A percentile compares a stretch with the other conserved stretches of the same genome.
phyloP scores from a whole-genome alignment of 768 basidiomycete species.

The Suillus luteus region DNA sequence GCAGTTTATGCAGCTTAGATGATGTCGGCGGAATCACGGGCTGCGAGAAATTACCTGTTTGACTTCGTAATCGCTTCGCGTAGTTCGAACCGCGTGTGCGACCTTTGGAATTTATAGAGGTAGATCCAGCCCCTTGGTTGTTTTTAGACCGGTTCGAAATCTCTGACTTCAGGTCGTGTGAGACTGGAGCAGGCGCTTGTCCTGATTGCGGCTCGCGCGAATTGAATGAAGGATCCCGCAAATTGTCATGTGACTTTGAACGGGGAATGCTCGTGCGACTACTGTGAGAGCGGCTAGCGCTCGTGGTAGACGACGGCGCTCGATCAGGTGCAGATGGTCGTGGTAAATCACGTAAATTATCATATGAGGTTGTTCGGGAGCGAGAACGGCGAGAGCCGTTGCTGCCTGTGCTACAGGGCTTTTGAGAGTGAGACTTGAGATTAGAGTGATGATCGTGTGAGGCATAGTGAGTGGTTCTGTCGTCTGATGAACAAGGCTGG shows the following conservation, averaged over 20 bases:
- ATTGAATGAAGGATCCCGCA: background rate
- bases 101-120: slow-evolving; percentile 9
- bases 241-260: slow-evolving; percentile 6
- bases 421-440: slow-evolving; percentile 20
- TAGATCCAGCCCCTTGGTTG: slow-evolving; percentile 2
- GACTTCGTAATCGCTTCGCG: slow-evolving; percentile 10
- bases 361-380: slow-evolving; percentile 25
- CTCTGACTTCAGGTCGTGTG: background rate
- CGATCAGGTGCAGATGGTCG: slow-evolving; percentile 12
- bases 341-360: slow-evolving; percentile 24
- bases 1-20: slow-evolving; percentile 21
- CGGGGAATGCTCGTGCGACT: background rate
- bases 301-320: slow-evolving; percentile 2
- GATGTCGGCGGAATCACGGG: slow-evolving; percentile 35
- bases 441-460: slow-evolving; percentile 16
- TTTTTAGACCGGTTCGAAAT: slow-evolving; percentile 6
- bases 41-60: slow-evolving; percentile 22
- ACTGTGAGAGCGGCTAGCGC: slow-evolving; percentile 12
- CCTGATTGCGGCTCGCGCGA: background rate
- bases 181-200: background rate
- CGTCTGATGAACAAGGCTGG: slow-evolving; percentile 12
- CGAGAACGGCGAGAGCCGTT: slow-evolving; percentile 20
- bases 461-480: slow-evolving; percentile 13
- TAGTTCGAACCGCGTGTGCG: background rate
- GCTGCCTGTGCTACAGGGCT: slow-evolving; percentile 15